Base-by-base conservation (phyloP, 495 filamentous ascomycete genomes). In the Penicillium antarcticum region DNA sequence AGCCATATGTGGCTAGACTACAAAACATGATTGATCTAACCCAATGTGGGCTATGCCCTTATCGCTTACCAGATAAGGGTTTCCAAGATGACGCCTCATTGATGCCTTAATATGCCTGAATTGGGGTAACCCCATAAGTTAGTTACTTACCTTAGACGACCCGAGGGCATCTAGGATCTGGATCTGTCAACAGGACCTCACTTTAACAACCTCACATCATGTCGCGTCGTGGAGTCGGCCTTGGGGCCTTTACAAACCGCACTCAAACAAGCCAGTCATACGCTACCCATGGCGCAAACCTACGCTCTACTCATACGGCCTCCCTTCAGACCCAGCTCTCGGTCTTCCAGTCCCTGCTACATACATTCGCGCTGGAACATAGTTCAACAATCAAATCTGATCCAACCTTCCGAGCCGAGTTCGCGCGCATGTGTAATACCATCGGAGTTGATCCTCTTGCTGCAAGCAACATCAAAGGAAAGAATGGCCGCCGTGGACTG, bases 401-500 rank as follows among this genome's bases (percentile, higher is more conserved):
- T 67, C 94, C 95, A 10, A 84, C 82, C 1, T 98, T 98, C 70
- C 89, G 95, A 24, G 89, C 91, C 13, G 92, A 97, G 73, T 98
- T 98, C 65, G 94, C 94, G 5, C 88, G 92, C 57, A 97, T 98
- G 95, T 98, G 94, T 72, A 84, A 90, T 59, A 89, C 92, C 47
- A 95, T 98, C 58, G 94, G 94, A 10, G 92, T 98, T 7, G 95
- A 98, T 66, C 94, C 94, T 0, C 76, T 97, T 1, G 90, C 82
- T 4, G 82, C 89, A 14, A 87, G 84, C 57, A 85, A 83, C 60
- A 74, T 75, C 56, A 82, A 76, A 52, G 73, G 74, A 24, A 78
- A 81, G 54, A 70, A 73, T 62, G 53, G 66, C 46, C 57, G 77
- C 47, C 66, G 72, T 50, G 52, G 74, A 56, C 38, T 64, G 48